Evolutionary conservation across 1,284 basidiomycete species (phyloP), one percentile per base, ranked within the genome.

Genomic region (Ceratobasidium sp.): DNA sequence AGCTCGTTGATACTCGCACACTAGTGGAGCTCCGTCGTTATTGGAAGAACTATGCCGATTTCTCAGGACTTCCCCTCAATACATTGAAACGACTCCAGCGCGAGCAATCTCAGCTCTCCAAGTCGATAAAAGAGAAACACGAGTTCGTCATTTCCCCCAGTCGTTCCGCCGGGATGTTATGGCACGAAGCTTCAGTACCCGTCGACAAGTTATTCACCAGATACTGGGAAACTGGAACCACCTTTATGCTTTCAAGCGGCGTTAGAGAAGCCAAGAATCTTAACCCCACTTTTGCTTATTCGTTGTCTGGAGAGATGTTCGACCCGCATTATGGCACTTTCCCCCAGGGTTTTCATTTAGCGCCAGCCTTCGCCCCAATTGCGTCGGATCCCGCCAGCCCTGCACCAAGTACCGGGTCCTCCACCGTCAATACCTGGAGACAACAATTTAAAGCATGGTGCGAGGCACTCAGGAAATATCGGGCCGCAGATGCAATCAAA

Each of bases 211-310:
- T 63, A 7, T 73, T 53, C 48, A 54, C 15, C 15, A 19, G 48
- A 14, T 73, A 73, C 59, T 73, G 71, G 71, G 22, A 73, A 24
- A 73, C 71, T 1, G 71, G 71, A 5, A 73, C 71, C 1, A 45
- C 24, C 5, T 54, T 53, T 5, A 41, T 33, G 2, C 57, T 19
- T 1, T 57, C 15, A 6, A 15, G 22, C 7, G 71, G 54, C 8
- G 19, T 63, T 15, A 41, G 54, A 29, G 9, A 2, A 4, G 71
- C 59, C 14, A 63, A 19, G 1, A 53, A 47, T 1, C 31, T 73
- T 17, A 73, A 73, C 33, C 71, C 71, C 1, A 53, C 59, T 1
- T 63, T 73, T 27, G n/a, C 54, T 2, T 73, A 73, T 24, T 73
- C 48, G 11, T 6, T 31, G 8, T 6, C 71, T 2, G 71, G 71